Conservation (phyloP, 495 filamentous ascomycete species). For the Stereocaulon alpinum region DNA sequence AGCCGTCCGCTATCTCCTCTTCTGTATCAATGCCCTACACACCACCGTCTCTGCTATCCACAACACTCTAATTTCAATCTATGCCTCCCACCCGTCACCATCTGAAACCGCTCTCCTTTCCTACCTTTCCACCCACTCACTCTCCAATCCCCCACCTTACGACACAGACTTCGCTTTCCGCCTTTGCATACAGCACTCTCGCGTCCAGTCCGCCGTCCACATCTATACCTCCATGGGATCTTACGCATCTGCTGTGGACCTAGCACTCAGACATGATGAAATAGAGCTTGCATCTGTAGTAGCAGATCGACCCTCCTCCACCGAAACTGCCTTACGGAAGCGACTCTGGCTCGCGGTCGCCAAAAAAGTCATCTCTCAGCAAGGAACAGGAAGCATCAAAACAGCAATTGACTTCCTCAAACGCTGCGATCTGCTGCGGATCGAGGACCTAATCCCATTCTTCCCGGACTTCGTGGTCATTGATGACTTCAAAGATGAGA, state of each 20-base stretch:
- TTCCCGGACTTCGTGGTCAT: slow-evolving; percentile 99
- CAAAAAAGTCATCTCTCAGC: slow-evolving; percentile 77
- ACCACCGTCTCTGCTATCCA: slow-evolving; percentile 84
- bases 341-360: slow-evolving; percentile 92
- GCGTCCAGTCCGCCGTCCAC: slow-evolving; percentile 86
- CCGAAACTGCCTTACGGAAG: slow-evolving; percentile 65
- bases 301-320: slow-evolving; percentile 76
- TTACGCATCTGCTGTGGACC: slow-evolving; percentile 81
- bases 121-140: slow-evolving; percentile 72
- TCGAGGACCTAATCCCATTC: slow-evolving; percentile 95
- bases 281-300: slow-evolving; percentile 81
- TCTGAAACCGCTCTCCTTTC: slow-evolving; percentile 76
- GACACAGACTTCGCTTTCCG: slow-evolving; percentile 97
- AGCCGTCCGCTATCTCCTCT: slow-evolving; percentile 86
- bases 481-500: slow-evolving; percentile 97
- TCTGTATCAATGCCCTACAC: slow-evolving; percentile 79
- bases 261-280: slow-evolving; percentile 79
- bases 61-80: slow-evolving; percentile 93
- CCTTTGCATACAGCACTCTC: slow-evolving; percentile 85
- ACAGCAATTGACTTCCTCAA: slow-evolving; percentile 89
- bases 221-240: slow-evolving; percentile 94
- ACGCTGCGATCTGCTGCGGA: slow-evolving; percentile 80
- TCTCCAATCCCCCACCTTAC: slow-evolving; percentile 61
- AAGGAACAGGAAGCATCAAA: slow-evolving; percentile 66
- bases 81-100: slow-evolving; percentile 71